Conservation (phyloP, 2,329 filamentous ascomycete genomes). For the Cercospora zeina region DNA sequence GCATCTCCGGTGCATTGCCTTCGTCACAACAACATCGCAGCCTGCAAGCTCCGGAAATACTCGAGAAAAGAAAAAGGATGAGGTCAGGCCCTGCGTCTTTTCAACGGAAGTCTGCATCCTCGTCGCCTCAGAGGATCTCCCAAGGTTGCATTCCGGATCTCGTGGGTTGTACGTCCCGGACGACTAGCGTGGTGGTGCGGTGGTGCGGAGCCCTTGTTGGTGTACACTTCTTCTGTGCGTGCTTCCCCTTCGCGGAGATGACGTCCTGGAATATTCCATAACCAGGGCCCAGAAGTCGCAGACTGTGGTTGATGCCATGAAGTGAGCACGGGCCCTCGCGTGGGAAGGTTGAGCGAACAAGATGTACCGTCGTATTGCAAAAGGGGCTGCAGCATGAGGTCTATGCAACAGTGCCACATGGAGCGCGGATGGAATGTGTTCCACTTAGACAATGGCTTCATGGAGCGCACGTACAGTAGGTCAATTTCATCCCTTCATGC, state of each 20-base stretch:
- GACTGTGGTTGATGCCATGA: background rate
- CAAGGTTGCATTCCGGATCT: constrained; percentile 3
- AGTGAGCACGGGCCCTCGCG: background rate
- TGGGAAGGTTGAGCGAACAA: background rate
- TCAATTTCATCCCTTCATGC: background rate
- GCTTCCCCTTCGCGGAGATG: background rate
- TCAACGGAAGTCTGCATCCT: background rate
- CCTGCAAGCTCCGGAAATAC: background rate
- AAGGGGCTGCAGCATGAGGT: background rate
- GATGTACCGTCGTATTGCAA: background rate
- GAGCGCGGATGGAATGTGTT: background rate
- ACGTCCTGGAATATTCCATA: background rate
- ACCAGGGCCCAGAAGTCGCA: background rate
- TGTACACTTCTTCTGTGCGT: background rate
- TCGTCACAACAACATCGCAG: background rate
- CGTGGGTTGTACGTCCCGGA: background rate
- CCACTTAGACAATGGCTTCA: background rate
- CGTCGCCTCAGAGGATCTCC: background rate
- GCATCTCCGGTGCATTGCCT: background rate
- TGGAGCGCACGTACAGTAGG: background rate
- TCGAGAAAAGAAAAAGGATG: no score
- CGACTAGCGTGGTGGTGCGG: background rate
- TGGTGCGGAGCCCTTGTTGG: background rate
- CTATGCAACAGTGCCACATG: background rate
- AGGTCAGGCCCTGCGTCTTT: background rate